Base-by-base conservation (phyloP, 768 basidiomycete species). In the Russula olivacea region DNA sequence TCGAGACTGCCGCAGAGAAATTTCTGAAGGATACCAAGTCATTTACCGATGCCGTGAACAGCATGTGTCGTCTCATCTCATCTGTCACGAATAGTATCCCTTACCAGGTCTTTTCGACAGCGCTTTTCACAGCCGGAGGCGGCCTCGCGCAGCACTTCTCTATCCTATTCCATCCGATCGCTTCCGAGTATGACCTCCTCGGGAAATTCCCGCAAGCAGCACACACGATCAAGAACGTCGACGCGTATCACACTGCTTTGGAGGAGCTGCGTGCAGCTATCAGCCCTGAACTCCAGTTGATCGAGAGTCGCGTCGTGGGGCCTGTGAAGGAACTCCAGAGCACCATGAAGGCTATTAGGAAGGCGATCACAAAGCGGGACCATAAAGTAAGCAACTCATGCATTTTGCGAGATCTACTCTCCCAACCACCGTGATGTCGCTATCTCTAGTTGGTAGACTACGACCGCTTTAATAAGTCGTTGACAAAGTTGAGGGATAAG, bases 401-500 rank as follows among this genome's bases (percentile, higher is more conserved):
- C 8, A 40, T 9, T 4, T 7, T 47, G 28, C 38, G 28, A 45
- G 34, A 30, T 57, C 43, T 38, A 43, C 38, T 32, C 28, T 17
- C 52, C 21, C 48, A 3, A 34, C 49, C 1, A 49, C 48, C 28
- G 30, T 15, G 17, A 55, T 41, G 19, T 23, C 32, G 41, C 60
- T n/a, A 55, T 47, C 30, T 56, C 19, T 65, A 91, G 90, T 80
- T 98, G 62, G 78, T 88, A 28, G 97, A 99, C 75, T 99, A 87
- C 68, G 97, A 99, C 77, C 88, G 97, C 55, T 91, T 85, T 80
- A 98, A 98, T 75, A 98, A 97, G 71, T 92, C 93, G 21, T 77
- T 98, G 67, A 93, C 88, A 61, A 98, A 99, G 75, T 79, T 98
- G 62, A 81, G 97, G 61, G 96, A 99, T 74, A 99, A 99, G 83